Evolutionary conservation across 352 stramenopile species (phyloP).

Genomic region (Pythium rhizo-oryzae): DNA sequence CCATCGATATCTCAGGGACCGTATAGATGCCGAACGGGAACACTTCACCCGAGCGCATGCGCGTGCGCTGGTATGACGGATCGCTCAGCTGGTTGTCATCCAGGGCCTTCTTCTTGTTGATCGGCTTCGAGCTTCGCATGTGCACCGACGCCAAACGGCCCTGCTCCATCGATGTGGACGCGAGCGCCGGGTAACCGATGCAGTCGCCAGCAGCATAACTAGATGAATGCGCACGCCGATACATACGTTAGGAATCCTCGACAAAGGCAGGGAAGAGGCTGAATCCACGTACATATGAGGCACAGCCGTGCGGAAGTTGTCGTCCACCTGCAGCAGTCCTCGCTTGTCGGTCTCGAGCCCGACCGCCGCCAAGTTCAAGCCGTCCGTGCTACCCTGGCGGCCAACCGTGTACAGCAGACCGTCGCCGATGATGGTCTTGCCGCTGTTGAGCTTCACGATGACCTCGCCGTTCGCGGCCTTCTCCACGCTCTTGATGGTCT

Average conservation of each 20-base stretch:
- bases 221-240: not conserved
- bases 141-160: constrained; percentile 84
- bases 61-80: constrained; percentile 66
- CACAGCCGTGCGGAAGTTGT: constrained; percentile 88
- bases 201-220: constrained; percentile 91
- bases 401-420: constrained; percentile 88
- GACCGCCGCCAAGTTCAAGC: constrained; percentile 78
- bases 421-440: constrained; percentile 85
- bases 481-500: constrained; percentile 80
- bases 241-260: too few relatives aligned
- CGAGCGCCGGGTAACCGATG: constrained; percentile 89
- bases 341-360: constrained; percentile 81
- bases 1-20: constrained; percentile 89
- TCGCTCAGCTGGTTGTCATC: constrained; percentile 58
- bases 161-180: constrained; percentile 92
- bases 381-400: constrained; percentile 88
- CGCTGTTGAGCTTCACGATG: constrained; percentile 80
- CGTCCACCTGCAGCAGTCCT: constrained; percentile 83
- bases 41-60: constrained; percentile 86
- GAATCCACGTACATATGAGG: constrained; percentile 76
- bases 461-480: constrained; percentile 68
- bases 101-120: constrained; percentile 51
- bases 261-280: not conserved
- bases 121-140: constrained; percentile 77
- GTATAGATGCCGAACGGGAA: constrained; percentile 91